Base-by-base conservation (phyloP, 2,329 filamentous ascomycete species). In the Zopfia rhizophila region DNA sequence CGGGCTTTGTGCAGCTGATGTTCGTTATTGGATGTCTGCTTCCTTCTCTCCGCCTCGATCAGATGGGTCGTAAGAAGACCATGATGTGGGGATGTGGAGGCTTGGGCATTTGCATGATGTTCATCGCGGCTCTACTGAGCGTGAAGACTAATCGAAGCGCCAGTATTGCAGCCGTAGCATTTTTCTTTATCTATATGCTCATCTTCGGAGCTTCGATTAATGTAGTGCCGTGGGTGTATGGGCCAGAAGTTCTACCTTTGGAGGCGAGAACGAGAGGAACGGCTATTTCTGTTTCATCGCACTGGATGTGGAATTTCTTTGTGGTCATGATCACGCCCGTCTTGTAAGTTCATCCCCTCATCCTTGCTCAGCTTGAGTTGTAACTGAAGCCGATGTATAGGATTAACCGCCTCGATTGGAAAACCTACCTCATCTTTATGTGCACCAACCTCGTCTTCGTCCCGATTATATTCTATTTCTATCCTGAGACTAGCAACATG, bases 251-350 rank as follows among this genome's bases (percentile, higher is more conserved):
- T 29, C 57, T 78, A 2, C 75, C 75, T 4, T 63, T 77, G 12
- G 70, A 76, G 45, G 75, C 71, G 4, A 60, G 75, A 31, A 68
- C 74, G 1, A 75, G 76, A 56, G 75, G 75, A 17, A 75, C 66
- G 22, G 74, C 75, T 10, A 71, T 78, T 24, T 73, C 72, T 6
- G 73, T 75, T 16, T 73, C 70, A 3, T 65, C 68, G 5, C 76
- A 77, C 48, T 78, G 75, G 75, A 63, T 75, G 35, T 23, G 17
- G 66, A 76, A 75, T 51, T 77, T 77, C 51, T 72, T 77, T 35
- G 57, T 74, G 27, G 75, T 78, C 10, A 76, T 78, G 75, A 76
- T 80, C 14, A 79, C 76, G 0, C 76, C 77, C 0, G 68, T 74
- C 4, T 63, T 76, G n/a, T n/a, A n/a, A n/a, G n/a, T n/a, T n/a